These are phyloP conservation scores for Colletotrichum karsti DNA, from an alignment of 2,329 filamentous ascomycete species.

Conservation along the genomic window DNA sequence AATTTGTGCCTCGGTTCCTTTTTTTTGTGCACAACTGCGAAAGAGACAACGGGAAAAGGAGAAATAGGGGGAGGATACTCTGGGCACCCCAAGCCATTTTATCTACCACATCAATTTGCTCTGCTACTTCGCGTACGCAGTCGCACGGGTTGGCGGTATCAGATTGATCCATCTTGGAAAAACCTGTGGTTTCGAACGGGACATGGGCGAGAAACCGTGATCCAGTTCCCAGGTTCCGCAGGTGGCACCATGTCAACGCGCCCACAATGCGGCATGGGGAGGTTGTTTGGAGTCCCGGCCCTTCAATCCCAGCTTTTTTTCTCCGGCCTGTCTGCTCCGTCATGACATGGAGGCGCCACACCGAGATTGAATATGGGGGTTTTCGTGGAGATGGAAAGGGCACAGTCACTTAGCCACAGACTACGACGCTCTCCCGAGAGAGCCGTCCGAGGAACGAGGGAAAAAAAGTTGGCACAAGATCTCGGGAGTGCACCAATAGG, in stretches of 20 bases:
- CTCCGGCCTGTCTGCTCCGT: neutral
- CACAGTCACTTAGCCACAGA: conserved; percentile 3
- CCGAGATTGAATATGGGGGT: neutral
- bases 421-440: neutral
- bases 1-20: neutral
- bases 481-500: conserved; percentile 6
- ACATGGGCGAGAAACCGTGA: conserved; percentile 1
- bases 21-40: neutral
- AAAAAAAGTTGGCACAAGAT: conserved; percentile 18
- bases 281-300: neutral
- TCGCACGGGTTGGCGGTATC: conserved; percentile 10
- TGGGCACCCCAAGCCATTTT: neutral
- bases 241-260: conserved; percentile 1
- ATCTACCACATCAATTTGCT: conserved; percentile 21
- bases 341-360: neutral
- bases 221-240: neutral
- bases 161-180: conserved; percentile 9
- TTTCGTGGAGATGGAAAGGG: neutral
- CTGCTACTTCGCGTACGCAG: conserved; percentile 21
- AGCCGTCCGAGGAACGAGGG: neutral
- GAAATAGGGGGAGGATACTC: neutral
- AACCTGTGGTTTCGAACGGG: neutral
- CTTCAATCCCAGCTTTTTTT: neutral
- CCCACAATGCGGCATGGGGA: neutral
- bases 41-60: neutral